Evolutionary conservation across 805 yeast genomes (phyloP), one percentile per base, ranked within the genome.

Genomic region (Pichia nanzhaoensis): DNA sequence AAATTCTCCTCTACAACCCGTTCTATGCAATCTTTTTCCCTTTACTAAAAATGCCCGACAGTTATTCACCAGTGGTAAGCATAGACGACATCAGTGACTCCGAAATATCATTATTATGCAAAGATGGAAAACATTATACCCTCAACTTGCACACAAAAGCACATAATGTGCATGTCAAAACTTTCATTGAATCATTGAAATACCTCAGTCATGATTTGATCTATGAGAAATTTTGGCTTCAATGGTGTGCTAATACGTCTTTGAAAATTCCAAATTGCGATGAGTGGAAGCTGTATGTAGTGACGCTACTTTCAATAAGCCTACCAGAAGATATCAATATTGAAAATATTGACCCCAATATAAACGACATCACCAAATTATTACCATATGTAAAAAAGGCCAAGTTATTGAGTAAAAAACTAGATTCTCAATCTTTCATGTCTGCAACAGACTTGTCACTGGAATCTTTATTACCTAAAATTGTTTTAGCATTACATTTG

Each of bases 401-500:
- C 3, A 55, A 53, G 36, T 14, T 51, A 41, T 16, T 24, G 51
- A 55, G 30, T 35, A 44, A 32, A 3, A 33, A 37, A 7, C 6
- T 18, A 3, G 33, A 28, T 8, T 18, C 36, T n/a, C 7, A 31
- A 21, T 14, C 21, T n/a, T 28, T 35, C 17, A 31, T 38, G 12
- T 13, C 32, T 18, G 31, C 16, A n/a, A 27, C 42, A 5, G 42
- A 40, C 9, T 35, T 51, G 16, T 30, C 39, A 5, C 51, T 48
- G 28, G 63, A 68, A n/a, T 77, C 78, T 27, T 61, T 79, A 54
- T 65, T 80, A 0, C 84, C 91, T 0, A 79, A 76, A 47, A 71
- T 86, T 10, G 71, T 80, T 0, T 62, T 84, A 21, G 77, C 89
- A 0, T 63, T 91, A 39, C 97, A 90, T 64, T 56, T 89, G 33